Conservation (phyloP, 352 stramenopile genomes). For the Halophytophthora batemanensis region DNA sequence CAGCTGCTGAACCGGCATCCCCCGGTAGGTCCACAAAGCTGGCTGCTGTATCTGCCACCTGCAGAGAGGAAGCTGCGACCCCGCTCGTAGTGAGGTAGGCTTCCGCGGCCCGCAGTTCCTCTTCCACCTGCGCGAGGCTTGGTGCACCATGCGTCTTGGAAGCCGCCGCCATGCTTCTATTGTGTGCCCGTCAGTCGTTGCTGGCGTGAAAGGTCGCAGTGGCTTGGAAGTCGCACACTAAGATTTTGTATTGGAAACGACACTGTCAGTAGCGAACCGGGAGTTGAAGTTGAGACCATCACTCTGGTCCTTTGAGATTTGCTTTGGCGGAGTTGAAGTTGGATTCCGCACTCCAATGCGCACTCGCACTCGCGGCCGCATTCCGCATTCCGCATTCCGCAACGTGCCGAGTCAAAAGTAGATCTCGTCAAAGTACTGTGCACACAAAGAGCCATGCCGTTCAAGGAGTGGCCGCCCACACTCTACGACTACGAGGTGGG, state of each 20-base stretch:
- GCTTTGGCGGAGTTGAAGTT: slow-evolving; percentile 25
- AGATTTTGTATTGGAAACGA: neutral
- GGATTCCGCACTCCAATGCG: slow-evolving; percentile 8
- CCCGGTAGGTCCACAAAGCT: neutral
- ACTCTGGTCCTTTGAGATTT: slow-evolving; percentile 21
- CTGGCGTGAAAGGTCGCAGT: slow-evolving; percentile 14
- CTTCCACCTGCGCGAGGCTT: slow-evolving; percentile 61
- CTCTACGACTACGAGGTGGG: slow-evolving; percentile 51
- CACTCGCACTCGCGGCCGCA: slow-evolving; percentile 11
- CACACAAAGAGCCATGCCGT: slow-evolving; percentile 9
- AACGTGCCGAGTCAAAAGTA: slow-evolving; percentile 1
- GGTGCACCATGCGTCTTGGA: slow-evolving; percentile 15
- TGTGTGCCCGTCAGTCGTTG: neutral
- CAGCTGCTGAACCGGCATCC: neutral
- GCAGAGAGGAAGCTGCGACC: neutral
- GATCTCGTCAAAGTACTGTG: neutral
- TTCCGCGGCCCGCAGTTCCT: slow-evolving; percentile 60
- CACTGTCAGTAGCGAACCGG: neutral
- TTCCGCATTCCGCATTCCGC: slow-evolving; percentile 22
- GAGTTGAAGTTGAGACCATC: slow-evolving; percentile 59
- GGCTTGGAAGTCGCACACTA: neutral
- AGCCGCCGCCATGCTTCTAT: slow-evolving; percentile 16
- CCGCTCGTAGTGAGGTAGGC: slow-evolving; percentile 42
- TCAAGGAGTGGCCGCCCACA: slow-evolving; percentile 26
- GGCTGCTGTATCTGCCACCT: neutral